A percentile compares a stretch with the other conserved stretches of the same genome.
Conservation (phyloP, 2,329 filamentous ascomycete genomes). For the Ascosphaera apis region DNA sequence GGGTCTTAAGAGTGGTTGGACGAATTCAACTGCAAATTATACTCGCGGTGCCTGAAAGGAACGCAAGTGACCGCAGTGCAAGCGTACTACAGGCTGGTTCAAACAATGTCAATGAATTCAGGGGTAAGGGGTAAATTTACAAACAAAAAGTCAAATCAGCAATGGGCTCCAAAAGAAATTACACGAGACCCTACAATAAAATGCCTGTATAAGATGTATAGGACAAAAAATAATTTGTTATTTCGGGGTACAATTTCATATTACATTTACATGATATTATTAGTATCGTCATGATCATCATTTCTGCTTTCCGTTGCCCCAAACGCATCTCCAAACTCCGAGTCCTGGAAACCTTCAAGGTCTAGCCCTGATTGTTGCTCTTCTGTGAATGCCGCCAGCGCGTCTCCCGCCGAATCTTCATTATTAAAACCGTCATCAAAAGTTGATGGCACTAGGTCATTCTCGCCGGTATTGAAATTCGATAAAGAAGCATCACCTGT, state of each 20-base stretch:
- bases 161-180: too few species aligned
- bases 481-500: constrained; percentile 8
- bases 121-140: too few species aligned
- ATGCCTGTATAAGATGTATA: too few species aligned
- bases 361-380: constrained; percentile 30
- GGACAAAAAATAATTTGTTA: too few species aligned
- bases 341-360: constrained; percentile 47
- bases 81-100: background rate
- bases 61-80: constrained; percentile 2
- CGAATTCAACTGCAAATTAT: too few species aligned
- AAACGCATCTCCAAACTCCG: constrained; percentile 65
- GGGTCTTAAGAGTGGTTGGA: constrained; percentile 19
- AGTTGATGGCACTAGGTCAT: constrained; percentile 15
- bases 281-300: constrained; percentile 19
- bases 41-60: constrained; percentile 3
- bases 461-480: constrained; percentile 10
- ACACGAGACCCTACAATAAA: too few species aligned
- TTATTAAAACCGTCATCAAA: constrained; percentile 23
- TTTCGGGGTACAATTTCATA: too few species aligned
- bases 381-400: constrained; percentile 39
- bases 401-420: constrained; percentile 46
- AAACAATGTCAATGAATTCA: too few species aligned
- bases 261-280: constrained; percentile 16
- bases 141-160: too few species aligned
- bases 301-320: constrained; percentile 31